Base-by-base conservation (phyloP, 2,329 filamentous ascomycete species). In the Tolypocladium paradoxum region DNA sequence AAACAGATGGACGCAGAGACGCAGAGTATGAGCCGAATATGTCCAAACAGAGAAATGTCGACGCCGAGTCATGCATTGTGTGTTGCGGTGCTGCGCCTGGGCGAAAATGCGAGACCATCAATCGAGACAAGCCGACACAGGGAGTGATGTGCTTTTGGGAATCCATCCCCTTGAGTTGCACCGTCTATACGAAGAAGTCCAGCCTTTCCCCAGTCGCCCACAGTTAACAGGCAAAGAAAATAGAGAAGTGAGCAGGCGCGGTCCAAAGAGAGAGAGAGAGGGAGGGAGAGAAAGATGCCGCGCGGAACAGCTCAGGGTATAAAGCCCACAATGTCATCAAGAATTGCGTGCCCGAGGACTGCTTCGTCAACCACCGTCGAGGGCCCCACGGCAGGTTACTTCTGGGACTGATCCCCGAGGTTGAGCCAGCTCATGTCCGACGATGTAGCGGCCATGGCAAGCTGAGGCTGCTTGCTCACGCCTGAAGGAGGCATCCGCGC, bases 341-440 rank as follows among this genome's bases (percentile, higher is more conserved):
- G 11, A 47, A 18, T 47, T 47, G 8, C 18, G 27, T 33, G 27
- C 7, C 18, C 27, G 11, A 20, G 5, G 18, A 31, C 16, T 47
- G 8, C 6, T 47, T 20, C 12, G 43, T 20, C 18, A 20, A 14
- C n/a, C 11, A 6, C 33, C 11, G 11, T 33, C 49, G 34, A 34
- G 18, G n/a, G 6, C 22, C n/a, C 33, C 20, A 4, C 18, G 29
- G 4, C 35, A 52, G 50, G 56, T 57, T 55, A 66, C 50, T 60
- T 55, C 55, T 62, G 64, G 43, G 62, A 57, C 37, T 66, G 64
- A 37, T 78, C 78, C 48, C 82, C 83, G 20, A 90, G 74, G 63
- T 90, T 90, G 57, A 91, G 70, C 87, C 87, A 91, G 69, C 85
- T 88, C 84, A 90, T 88, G 66, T 90, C 87, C 50, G 76, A 77